A percentile compares a stretch with the other conserved stretches of the same genome.
These are phyloP conservation scores for Populus tomentosa DNA, from an alignment of 441 rosid genomes.

Conservation along the genomic window DNA sequence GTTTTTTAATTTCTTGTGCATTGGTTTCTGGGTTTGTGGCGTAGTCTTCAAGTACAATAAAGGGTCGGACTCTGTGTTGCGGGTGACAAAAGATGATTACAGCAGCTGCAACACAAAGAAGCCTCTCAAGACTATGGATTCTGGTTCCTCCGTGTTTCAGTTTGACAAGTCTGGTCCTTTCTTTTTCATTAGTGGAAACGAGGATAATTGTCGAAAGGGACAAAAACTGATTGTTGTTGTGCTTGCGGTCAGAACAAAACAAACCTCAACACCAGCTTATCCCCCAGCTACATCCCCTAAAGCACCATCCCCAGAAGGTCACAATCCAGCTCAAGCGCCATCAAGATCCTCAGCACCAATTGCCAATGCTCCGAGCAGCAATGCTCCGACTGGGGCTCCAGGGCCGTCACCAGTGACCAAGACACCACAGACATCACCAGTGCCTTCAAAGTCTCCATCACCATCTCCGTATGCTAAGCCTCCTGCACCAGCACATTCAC, in stretches of 20 bases:
- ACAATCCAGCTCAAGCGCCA: constrained; percentile 11
- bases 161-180: constrained; percentile 60
- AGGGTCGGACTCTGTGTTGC: constrained; percentile 64
- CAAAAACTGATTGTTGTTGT: constrained; percentile 58
- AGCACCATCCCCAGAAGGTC: constrained; percentile 8
- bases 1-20: background rate
- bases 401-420: background rate
- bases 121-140: constrained; percentile 41
- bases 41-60: constrained; percentile 57
- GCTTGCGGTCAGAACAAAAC: constrained; percentile 23
- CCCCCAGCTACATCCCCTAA: background rate
- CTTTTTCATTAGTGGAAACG: constrained; percentile 61
- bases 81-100: constrained; percentile 58
- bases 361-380: background rate
- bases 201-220: constrained; percentile 47
- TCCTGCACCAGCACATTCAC: background rate
- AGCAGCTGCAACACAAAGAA: constrained; percentile 40
- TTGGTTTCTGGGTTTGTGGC: background rate
- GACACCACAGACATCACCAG: background rate
- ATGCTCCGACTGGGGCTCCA: background rate
- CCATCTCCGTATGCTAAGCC: background rate
- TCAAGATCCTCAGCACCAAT: constrained; percentile 11
- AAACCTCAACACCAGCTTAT: constrained; percentile 1
- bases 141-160: constrained; percentile 44
- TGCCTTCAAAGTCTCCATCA: constrained; percentile 5